Evolutionary conservation across 768 basidiomycete species (phyloP).

Genomic region (Boletus barrowsii): DNA sequence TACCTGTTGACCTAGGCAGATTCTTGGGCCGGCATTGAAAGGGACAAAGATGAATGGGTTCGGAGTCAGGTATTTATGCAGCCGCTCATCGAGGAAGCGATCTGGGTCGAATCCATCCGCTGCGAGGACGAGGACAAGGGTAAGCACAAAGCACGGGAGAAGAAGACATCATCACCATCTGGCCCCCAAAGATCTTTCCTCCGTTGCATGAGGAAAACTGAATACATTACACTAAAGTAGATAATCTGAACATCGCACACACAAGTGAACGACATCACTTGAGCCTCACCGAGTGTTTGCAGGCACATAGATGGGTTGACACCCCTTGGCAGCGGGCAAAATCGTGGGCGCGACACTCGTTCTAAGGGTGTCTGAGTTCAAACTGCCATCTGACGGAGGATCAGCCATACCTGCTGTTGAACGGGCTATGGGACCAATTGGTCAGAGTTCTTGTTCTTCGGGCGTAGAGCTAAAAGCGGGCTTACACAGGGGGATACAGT

Average conservation of each 20-base stretch:
- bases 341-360: constrained; percentile 20
- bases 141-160: not conserved
- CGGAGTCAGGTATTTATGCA: constrained; percentile 51
- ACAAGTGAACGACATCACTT: too few species aligned
- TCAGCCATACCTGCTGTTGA: constrained; percentile 19
- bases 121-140: constrained; percentile 15
- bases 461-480: not conserved
- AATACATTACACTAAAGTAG: constrained; percentile 39
- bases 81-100: constrained; percentile 60
- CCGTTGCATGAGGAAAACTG: constrained; percentile 57
- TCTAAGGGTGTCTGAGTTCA: constrained; percentile 11
- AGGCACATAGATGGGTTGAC: constrained; percentile 33
- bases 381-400: not conserved
- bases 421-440: constrained; percentile 14
- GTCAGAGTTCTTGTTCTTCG: constrained; percentile 1
- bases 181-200: constrained; percentile 66
- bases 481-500: constrained; percentile 33
- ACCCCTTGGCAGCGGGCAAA: constrained; percentile 26
- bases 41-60: constrained; percentile 52
- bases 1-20: constrained; percentile 39
- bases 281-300: constrained; percentile 26
- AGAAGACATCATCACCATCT: constrained; percentile 41
- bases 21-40: constrained; percentile 40
- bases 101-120: constrained; percentile 65
- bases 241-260: not conserved